A percentile compares a stretch with the other conserved stretches of the same genome.
Conservation (phyloP, 1,284 basidiomycete species). For the Mycena citricolor region DNA sequence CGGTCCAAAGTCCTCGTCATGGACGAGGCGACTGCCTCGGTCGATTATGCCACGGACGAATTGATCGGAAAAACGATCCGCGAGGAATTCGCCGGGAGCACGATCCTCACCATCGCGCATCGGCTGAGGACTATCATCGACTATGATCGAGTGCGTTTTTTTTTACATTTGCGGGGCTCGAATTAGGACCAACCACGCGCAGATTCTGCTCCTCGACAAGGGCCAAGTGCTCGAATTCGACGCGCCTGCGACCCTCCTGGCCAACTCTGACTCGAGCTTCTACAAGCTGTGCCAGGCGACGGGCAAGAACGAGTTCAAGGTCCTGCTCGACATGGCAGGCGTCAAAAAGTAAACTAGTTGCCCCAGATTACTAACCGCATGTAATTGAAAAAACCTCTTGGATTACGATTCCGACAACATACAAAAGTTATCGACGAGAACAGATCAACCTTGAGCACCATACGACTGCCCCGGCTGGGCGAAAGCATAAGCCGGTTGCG, state of each 20-base stretch:
- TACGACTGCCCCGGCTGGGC: too few relatives aligned
- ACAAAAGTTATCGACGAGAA: too few relatives aligned
- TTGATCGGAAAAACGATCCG: slow-evolving; percentile 71
- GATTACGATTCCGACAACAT: too few relatives aligned
- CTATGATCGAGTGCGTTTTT: slow-evolving; percentile 53
- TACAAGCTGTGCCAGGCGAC: slow-evolving; percentile 79
- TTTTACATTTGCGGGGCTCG: not conserved
- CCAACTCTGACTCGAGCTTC: slow-evolving; percentile 71
- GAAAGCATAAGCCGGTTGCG: too few relatives aligned
- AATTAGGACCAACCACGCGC: not conserved
- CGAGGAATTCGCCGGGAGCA: slow-evolving; percentile 69
- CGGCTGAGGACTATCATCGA: slow-evolving; percentile 70
- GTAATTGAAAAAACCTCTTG: too few relatives aligned
- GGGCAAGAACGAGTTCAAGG: slow-evolving; percentile 74
- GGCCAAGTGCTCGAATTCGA: slow-evolving; percentile 84
- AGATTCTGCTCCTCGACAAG: slow-evolving; percentile 86
- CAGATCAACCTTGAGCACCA: too few relatives aligned
- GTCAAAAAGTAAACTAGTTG: too few relatives aligned
- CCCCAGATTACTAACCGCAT: too few relatives aligned
- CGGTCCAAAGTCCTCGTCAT: slow-evolving; percentile 76
- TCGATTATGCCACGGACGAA: slow-evolving; percentile 79
- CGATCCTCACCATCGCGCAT: slow-evolving; percentile 69
- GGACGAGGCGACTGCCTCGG: slow-evolving; percentile 68
- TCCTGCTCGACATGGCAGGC: slow-evolving; percentile 67
- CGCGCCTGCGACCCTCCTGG: slow-evolving; percentile 67